Evolutionary conservation across 1,139 yeast genomes (phyloP).

Genomic region (Suhomyces chickasaworum): DNA sequence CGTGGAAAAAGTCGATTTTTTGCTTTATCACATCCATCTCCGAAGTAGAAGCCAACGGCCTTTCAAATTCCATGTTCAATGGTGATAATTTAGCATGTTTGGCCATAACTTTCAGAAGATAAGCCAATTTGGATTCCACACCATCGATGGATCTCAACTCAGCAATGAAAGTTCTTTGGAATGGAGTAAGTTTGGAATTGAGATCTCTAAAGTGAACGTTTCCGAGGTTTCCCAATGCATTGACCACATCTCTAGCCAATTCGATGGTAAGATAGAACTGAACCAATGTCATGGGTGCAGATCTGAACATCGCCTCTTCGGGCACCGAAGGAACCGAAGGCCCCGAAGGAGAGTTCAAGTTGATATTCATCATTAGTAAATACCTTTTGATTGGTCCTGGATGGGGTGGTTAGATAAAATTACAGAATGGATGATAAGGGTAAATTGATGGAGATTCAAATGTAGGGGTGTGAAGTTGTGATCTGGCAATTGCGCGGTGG

Average conservation of each 20-base stretch:
- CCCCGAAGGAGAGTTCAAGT: neutral
- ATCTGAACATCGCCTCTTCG: conserved; percentile 39
- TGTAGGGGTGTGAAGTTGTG: conserved; percentile 2
- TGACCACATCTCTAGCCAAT: conserved; percentile 83
- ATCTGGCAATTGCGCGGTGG: conserved; percentile 4
- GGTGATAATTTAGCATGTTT: conserved; percentile 18
- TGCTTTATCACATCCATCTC: conserved; percentile 23
- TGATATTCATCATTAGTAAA: neutral
- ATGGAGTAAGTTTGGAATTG: conserved; percentile 73
- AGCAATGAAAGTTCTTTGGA: conserved; percentile 83
- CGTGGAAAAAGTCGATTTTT: conserved; percentile 19
- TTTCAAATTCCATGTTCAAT: conserved; percentile 12
- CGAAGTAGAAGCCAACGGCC: conserved; percentile 21
- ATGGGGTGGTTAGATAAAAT: neutral
- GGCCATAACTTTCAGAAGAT: conserved; percentile 23
- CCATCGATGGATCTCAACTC: conserved; percentile 64
- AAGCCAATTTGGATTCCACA: conserved; percentile 32
- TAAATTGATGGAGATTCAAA: neutral
- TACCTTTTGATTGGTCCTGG: neutral
- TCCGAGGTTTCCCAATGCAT: conserved; percentile 79
- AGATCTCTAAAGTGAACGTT: conserved; percentile 88
- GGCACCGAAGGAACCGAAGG: conserved; percentile 23
- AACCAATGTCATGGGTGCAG: conserved; percentile 93
- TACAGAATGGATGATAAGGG: neutral
- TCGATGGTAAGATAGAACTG: conserved; percentile 93